A percentile compares a stretch with the other conserved stretches of the same genome.
These are phyloP conservation scores for Apiotrichum veenhuisii DNA, from an alignment of 1,284 basidiomycete species.

Conservation along the genomic window DNA sequence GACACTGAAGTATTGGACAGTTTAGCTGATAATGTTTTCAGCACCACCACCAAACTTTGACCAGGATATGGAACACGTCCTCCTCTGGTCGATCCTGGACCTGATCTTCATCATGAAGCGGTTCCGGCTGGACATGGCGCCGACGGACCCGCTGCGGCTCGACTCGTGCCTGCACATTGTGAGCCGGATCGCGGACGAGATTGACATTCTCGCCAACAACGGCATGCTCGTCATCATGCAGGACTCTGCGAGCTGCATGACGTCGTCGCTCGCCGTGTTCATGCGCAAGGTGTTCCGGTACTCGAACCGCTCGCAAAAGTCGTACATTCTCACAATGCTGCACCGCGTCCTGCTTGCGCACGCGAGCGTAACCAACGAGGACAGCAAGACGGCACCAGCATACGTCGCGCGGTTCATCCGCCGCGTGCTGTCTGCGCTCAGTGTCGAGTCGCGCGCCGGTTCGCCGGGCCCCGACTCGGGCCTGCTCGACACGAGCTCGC, in stretches of 20 bases:
- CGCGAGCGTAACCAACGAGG: slow-evolving; percentile 17
- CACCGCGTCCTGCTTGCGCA: slow-evolving; percentile 21
- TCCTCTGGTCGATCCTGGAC: slow-evolving; percentile 35
- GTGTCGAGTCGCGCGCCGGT: slow-evolving; percentile 5
- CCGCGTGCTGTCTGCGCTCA: slow-evolving; percentile 16
- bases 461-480: slow-evolving; percentile 1
- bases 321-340: slow-evolving; percentile 16
- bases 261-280: slow-evolving; percentile 27
- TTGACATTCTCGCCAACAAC: slow-evolving; percentile 28
- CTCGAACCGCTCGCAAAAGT: slow-evolving; percentile 16
- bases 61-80: slow-evolving; percentile 30
- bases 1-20: too few relatives aligned
- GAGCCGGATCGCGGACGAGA: slow-evolving; percentile 28
- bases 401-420: slow-evolving; percentile 23
- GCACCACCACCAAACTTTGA: slow-evolving; percentile 28
- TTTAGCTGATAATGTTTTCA: not conserved
- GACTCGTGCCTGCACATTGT: slow-evolving; percentile 29
- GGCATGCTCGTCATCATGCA: slow-evolving; percentile 37
- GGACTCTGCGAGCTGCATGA: slow-evolving; percentile 37
- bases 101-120: slow-evolving; percentile 35
- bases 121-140: slow-evolving; percentile 23
- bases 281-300: slow-evolving; percentile 33
- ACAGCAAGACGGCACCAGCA: slow-evolving; percentile 19
- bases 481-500: not conserved
- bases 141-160: slow-evolving; percentile 23